Base-by-base conservation (phyloP, 2,329 filamentous ascomycete species). In the Pseudohalonectria lignicola region DNA sequence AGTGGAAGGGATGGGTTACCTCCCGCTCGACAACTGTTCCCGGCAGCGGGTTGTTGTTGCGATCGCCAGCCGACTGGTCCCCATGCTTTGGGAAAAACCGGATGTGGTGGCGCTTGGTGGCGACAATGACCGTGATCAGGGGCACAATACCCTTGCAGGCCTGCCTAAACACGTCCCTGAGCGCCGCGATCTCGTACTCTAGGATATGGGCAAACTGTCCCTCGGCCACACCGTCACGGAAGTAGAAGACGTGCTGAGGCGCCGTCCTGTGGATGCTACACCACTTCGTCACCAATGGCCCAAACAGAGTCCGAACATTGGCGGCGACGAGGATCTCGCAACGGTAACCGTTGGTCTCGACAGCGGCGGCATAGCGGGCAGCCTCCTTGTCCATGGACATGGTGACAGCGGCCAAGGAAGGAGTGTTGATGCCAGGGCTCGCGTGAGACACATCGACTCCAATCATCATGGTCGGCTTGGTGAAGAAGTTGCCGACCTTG, bases 41-140 rank as follows among this genome's bases (percentile, higher is more conserved):
- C 0, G 90, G 90, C 0, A 90, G 57, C 1, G 87, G 74, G 52
- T 96, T 98, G 26, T 69, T 73, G 46, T 94, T 93, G 35, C 69
- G 70, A 53, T 98, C 92, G 1, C 53, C 70, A 41, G 30, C 31
- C 16, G 25, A 39, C 4, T 29, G 28, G 21, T 73, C 68, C 15
- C 56, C 60, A 0, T 64, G 58, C 34, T 75, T 70, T 0, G 92
- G 90, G 64, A 96, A 96, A 56, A 94, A 87, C 13, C 92, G 83
- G 38, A 94, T 79, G 51, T 95, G 90, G 48, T 98, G 92, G 3
- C 92, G 82, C 70, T 98, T 98, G 2, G 85, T 88, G 1, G 85
- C 88, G 33, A 96, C 74, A 30, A 94, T 76, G 10, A 94, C 86
- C 0, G 87, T 87, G 51, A 95, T 79, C 54, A 83, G 83, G 3